Evolutionary conservation across 345 rosid species (phyloP).

Genomic region (Theobroma cacao): DNA sequence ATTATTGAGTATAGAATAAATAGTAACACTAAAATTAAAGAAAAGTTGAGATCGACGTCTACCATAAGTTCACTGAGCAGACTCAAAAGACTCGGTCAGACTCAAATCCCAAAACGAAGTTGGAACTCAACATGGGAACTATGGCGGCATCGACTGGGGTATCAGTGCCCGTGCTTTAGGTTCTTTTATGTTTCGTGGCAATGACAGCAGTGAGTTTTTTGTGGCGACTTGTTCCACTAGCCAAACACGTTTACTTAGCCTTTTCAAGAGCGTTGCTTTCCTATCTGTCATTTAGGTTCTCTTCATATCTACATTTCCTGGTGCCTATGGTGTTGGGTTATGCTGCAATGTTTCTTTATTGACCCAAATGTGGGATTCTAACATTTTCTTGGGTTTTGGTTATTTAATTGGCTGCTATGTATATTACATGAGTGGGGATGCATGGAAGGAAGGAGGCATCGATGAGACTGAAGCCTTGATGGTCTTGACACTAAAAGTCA

Average conservation of each 20-base stretch:
- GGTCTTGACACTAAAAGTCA: slow-evolving; percentile 88
- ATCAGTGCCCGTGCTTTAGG: slow-evolving; percentile 76
- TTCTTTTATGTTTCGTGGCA: slow-evolving; percentile 80
- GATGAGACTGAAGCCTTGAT: slow-evolving; percentile 89
- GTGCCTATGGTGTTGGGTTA: slow-evolving; percentile 81
- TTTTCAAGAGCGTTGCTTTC: slow-evolving; percentile 65
- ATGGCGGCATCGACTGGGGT: slow-evolving; percentile 82
- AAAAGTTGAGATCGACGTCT: background rate
- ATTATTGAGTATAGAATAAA: too few relatives aligned
- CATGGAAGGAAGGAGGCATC: slow-evolving; percentile 98
- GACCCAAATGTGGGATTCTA: slow-evolving; percentile 67
- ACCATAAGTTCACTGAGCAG: background rate
- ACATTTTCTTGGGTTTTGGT: slow-evolving; percentile 74
- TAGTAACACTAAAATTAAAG: too few relatives aligned
- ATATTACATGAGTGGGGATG: slow-evolving; percentile 97
- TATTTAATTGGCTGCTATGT: slow-evolving; percentile 88
- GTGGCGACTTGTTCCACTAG: slow-evolving; percentile 64
- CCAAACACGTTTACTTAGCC: slow-evolving; percentile 62
- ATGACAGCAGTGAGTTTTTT: slow-evolving; percentile 70
- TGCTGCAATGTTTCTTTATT: slow-evolving; percentile 65
- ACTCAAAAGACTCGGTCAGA: background rate
- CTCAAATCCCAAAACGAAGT: slow-evolving; percentile 1
- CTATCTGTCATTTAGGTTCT: slow-evolving; percentile 77
- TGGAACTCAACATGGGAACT: slow-evolving; percentile 52
- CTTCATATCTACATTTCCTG: slow-evolving; percentile 84